Conservation (phyloP, 2,329 filamentous ascomycete species). For the Tolypocladium endophyticum region DNA sequence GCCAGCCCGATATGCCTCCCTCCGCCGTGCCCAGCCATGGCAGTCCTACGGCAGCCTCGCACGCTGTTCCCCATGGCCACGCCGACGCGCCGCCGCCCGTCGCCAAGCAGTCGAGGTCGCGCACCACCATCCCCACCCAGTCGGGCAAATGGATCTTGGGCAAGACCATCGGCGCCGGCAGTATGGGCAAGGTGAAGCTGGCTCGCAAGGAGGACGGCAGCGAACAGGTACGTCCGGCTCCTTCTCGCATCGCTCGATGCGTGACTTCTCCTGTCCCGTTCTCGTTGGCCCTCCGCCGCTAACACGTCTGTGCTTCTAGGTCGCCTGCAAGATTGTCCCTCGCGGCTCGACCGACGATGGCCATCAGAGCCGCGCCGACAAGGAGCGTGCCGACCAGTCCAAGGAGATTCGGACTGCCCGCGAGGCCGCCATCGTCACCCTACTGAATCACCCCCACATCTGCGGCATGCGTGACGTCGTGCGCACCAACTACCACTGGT, state of each 20-base stretch:
- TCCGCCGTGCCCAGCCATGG: conserved; percentile 43
- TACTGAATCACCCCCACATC: conserved; percentile 90
- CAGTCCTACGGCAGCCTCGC: conserved; percentile 39
- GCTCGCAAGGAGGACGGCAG: conserved; percentile 82
- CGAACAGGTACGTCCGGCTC: conserved; percentile 60
- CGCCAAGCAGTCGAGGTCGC: conserved; percentile 43
- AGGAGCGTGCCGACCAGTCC: conserved; percentile 86
- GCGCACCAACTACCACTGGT: conserved; percentile 96
- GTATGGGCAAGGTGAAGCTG: conserved; percentile 98
- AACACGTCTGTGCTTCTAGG: conserved; percentile 29
- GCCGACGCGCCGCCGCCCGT: conserved; percentile 27
- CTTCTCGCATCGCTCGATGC: neutral
- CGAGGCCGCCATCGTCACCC: conserved; percentile 90
- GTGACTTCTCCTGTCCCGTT: neutral
- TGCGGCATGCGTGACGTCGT: conserved; percentile 93
- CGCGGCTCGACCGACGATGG: conserved; percentile 82
- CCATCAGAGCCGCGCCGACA: conserved; percentile 57
- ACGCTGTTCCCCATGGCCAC: conserved; percentile 24
- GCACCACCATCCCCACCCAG: conserved; percentile 79
- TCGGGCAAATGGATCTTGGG: conserved; percentile 91
- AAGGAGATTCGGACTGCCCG: conserved; percentile 92
- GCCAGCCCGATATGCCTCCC: conserved; percentile 36
- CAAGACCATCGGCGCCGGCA: conserved; percentile 94
- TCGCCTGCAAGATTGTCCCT: conserved; percentile 95
- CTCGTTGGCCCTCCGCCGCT: neutral